Conservation (phyloP, 2,329 filamentous ascomycete genomes). For the Massarina eburnea region DNA sequence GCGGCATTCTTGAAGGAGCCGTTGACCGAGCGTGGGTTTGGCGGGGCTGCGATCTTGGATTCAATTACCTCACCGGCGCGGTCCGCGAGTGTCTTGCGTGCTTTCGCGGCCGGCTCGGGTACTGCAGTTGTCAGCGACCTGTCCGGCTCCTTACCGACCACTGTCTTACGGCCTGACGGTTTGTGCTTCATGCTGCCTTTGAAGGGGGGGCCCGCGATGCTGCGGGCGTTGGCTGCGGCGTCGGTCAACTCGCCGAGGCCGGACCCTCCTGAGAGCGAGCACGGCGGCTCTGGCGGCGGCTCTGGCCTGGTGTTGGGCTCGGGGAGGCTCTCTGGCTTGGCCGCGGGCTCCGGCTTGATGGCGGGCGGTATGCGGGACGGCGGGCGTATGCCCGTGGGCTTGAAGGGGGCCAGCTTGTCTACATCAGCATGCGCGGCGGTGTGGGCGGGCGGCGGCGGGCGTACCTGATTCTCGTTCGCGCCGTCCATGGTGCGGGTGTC, state of each 20-base stretch:
- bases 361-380: slow-evolving; percentile 31
- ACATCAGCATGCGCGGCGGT: slow-evolving; percentile 12
- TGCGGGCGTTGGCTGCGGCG: slow-evolving; percentile 57
- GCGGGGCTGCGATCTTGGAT: slow-evolving; percentile 45
- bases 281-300: too few relatives aligned
- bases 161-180: slow-evolving; percentile 50
- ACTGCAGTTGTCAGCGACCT: slow-evolving; percentile 36
- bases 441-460: slow-evolving; percentile 17
- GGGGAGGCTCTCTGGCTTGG: slow-evolving; percentile 3
- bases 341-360: too few relatives aligned
- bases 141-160: slow-evolving; percentile 8
- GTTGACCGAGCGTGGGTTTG: slow-evolving; percentile 45
- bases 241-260: slow-evolving; percentile 55
- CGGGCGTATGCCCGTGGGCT: slow-evolving; percentile 35
- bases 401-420: slow-evolving; percentile 23
- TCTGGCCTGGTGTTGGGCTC: slow-evolving; percentile 9
- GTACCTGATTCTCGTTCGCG: slow-evolving; percentile 35
- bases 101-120: slow-evolving; percentile 52
- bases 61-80: slow-evolving; percentile 50
- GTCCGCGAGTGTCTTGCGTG: slow-evolving; percentile 55
- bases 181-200: slow-evolving; percentile 54
- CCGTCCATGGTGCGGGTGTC: slow-evolving; percentile 20
- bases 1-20: slow-evolving; percentile 50
- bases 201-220: slow-evolving; percentile 49
- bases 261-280: slow-evolving; percentile 21